Evolutionary conservation across 371 early-diverging fungal genomes (phyloP), one percentile per base, ranked within the genome.

Genomic region (Mortierella sp.): DNA sequence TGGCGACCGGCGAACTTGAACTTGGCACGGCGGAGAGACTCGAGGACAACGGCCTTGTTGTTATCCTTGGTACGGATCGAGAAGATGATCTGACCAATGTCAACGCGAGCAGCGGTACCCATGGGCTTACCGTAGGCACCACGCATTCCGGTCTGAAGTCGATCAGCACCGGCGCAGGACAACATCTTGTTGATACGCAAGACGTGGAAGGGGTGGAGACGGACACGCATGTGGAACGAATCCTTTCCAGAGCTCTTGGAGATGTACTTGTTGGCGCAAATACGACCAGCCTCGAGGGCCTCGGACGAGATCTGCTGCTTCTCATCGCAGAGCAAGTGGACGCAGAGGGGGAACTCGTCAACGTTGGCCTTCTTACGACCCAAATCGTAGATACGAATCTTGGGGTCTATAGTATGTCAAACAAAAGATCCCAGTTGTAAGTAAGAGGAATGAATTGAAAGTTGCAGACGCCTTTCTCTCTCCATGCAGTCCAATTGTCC

Each of bases 111-210:
- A 67, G 95, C 99, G 66, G 92, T 89, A 81, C 99, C 99, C 71
- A 93, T 90, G 79, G 99, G 99, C 93, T 99, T 99, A 80, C 99
- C 99, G 83, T 92, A 99, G 79, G 99, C 99, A 85, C 99, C 99
- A 89, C 99, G 96, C 99, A 99, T 99, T 91, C 99, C 99, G 71
- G 95, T 96, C 89, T 99, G 99, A 80, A 99, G 93, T 88, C 99
- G 88, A 94, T 99, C 99, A 80, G 99, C 99, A 88, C 99, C 99
- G 80, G 99, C 99, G 87, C 99, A 99, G 71, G 99, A 99, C 93
- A 99, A 94, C 99, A 99, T 99, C 92, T 99, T 99, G 94, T 99
- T 99, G 94, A 99, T 99, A 83, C 99, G 97, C 77, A 99, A 86
- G 57, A 99, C 99, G 90, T 99, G 99, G 91, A 93, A 98, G 53